Evolutionary conservation across 768 basidiomycete genomes (phyloP).

Genomic region (Pleurotus cornucopiae): DNA sequence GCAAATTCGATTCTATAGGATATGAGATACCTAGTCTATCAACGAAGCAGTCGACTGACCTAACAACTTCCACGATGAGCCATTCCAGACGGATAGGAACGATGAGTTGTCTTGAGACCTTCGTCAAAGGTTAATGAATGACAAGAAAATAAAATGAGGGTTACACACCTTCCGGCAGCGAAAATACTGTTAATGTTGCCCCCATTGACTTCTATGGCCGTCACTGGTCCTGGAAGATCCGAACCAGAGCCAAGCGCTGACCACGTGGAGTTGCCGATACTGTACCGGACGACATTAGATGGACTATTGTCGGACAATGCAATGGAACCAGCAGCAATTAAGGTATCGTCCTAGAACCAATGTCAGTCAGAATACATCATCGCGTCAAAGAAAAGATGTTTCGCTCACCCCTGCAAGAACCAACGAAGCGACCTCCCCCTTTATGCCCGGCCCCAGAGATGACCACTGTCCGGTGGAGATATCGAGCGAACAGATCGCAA

Average conservation of each 20-base stretch:
- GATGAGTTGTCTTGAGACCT: constrained; percentile 56
- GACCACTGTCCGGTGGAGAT: constrained; percentile 71
- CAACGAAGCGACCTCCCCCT: constrained; percentile 76
- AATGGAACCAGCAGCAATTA: constrained; percentile 82
- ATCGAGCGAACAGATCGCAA: constrained; percentile 77
- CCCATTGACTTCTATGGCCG: constrained; percentile 82
- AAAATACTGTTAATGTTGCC: constrained; percentile 82
- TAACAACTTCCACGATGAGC: constrained; percentile 64
- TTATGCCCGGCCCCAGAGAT: constrained; percentile 72
- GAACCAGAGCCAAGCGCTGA: constrained; percentile 51
- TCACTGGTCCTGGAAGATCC: constrained; percentile 83
- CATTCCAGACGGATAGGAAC: constrained; percentile 82
- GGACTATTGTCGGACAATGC: constrained; percentile 56
- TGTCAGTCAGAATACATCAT: constrained; percentile 10
- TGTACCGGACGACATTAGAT: constrained; percentile 72
- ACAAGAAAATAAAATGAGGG: background rate
- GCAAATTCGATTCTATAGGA: constrained; percentile 49
- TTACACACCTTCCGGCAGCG: constrained; percentile 78
- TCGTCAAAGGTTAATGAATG: constrained; percentile 7
- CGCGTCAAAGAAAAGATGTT: background rate
- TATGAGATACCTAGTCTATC: background rate
- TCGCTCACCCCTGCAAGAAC: constrained; percentile 75
- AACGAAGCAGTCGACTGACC: constrained; percentile 33
- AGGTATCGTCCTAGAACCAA: constrained; percentile 59
- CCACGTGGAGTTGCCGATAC: constrained; percentile 76